These are phyloP conservation scores for Ceratobasidium sp. DNA, from an alignment of 1,284 basidiomycete species.

Conservation along the genomic window DNA sequence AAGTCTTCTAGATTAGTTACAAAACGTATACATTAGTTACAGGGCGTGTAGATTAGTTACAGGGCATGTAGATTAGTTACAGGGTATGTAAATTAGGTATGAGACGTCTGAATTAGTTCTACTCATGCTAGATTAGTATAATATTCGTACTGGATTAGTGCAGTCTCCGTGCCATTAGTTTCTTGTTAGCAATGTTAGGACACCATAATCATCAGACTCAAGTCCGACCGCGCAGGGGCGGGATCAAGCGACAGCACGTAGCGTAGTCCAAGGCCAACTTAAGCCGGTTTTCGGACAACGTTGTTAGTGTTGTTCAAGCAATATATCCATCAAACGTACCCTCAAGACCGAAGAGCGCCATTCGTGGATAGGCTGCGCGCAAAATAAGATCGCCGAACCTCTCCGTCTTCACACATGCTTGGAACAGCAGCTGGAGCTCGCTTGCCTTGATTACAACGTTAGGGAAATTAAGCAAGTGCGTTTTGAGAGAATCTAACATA, in stretches of 20 bases:
- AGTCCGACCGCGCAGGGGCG: constrained; percentile 92
- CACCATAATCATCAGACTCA: too few species aligned
- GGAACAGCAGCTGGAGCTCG: constrained; percentile 98
- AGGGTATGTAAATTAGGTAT: too few species aligned
- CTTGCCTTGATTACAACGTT: constrained; percentile 99
- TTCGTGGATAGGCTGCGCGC: constrained; percentile 97
- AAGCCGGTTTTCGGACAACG: constrained; percentile 87
- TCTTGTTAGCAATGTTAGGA: too few species aligned
- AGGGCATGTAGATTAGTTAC: too few species aligned
- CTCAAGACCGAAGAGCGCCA: constrained; percentile 98
- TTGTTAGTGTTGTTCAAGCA: constrained; percentile 40
- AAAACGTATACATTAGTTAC: too few species aligned
- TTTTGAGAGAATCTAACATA: constrained; percentile 98
- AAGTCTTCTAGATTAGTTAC: too few species aligned
- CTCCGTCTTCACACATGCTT: constrained; percentile 99
- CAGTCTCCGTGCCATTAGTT: too few species aligned
- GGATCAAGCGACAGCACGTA: constrained; percentile 96
- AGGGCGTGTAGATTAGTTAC: too few species aligned
- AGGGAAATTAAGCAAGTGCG: constrained; percentile 98
- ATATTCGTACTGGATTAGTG: too few species aligned
- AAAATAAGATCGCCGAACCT: constrained; percentile 98
- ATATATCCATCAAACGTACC: constrained; percentile 58
- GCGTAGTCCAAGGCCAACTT: constrained; percentile 99
- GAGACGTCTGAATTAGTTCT: too few species aligned
- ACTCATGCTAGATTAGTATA: too few species aligned